These are phyloP conservation scores for Eurotiales sp. DNA, from an alignment of 2,329 filamentous ascomycete genomes.

Conservation along the genomic window DNA sequence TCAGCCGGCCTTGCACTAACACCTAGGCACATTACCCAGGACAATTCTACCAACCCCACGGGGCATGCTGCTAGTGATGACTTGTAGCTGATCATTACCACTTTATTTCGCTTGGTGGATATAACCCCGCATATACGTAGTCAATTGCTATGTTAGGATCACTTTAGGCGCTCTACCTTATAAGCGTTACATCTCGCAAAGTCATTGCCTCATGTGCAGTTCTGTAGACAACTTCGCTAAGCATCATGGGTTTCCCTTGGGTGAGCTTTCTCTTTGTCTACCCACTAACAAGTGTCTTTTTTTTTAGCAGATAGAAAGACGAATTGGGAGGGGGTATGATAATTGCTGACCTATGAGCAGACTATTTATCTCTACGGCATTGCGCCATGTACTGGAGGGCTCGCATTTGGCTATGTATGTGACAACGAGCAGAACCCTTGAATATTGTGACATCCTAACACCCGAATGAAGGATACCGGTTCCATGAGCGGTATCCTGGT, in stretches of 20 bases:
- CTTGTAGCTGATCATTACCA: not conserved
- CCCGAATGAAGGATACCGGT: conserved; percentile 17
- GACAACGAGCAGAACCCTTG: not conserved
- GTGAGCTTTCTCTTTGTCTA: not conserved
- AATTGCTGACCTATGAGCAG: conserved; percentile 4
- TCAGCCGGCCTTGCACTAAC: too few species aligned
- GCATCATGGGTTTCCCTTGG: conserved; percentile 11
- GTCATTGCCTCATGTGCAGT: not conserved
- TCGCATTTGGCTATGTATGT: conserved; percentile 26
- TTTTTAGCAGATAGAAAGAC: too few species aligned
- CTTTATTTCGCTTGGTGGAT: not conserved
- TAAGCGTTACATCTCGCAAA: not conserved
- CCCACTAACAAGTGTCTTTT: too few species aligned
- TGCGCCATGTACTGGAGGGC: conserved; percentile 23
- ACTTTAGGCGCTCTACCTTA: not conserved
- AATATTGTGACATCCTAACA: not conserved
- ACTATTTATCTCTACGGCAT: conserved; percentile 26
- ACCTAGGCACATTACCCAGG: too few species aligned
- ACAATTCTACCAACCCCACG: not conserved
- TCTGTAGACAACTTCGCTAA: not conserved
- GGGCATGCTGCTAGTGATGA: not conserved
- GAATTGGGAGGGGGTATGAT: too few species aligned
- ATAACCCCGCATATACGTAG: not conserved
- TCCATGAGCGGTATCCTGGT: conserved; percentile 23
- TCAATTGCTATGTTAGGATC: not conserved